Evolutionary conservation across 768 basidiomycete genomes (phyloP).

Genomic region (Psilocybe tampanensis): DNA sequence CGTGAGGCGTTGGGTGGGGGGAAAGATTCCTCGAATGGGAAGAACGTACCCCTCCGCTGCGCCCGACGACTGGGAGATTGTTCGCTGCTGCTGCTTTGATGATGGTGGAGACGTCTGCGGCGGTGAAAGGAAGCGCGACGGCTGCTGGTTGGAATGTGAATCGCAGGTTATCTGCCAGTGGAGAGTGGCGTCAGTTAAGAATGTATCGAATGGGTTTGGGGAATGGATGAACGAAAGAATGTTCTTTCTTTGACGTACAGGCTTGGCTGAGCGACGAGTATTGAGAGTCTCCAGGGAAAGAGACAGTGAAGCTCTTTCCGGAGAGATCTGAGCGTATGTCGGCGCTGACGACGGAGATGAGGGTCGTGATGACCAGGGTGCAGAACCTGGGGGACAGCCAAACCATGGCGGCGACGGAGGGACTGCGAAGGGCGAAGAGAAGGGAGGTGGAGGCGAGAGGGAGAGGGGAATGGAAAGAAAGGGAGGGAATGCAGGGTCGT

Average conservation of each 20-base stretch:
- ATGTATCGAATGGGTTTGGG: neutral
- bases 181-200: neutral
- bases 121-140: slow-evolving; percentile 26
- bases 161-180: slow-evolving; percentile 29
- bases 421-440: neutral
- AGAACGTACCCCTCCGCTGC: slow-evolving; percentile 36
- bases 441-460: neutral
- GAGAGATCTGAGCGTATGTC: slow-evolving; percentile 13
- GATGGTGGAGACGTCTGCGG: slow-evolving; percentile 26
- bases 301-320: slow-evolving; percentile 20
- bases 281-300: slow-evolving; percentile 17
- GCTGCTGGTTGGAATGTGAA: slow-evolving; percentile 29
- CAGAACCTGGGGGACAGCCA: neutral
- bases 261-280: slow-evolving; percentile 18
- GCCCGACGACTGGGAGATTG: slow-evolving; percentile 32
- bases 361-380: neutral
- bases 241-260: slow-evolving; percentile 20
- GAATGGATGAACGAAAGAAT: neutral
- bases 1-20: no score
- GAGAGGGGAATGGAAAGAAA: neutral
- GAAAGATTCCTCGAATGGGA: no score
- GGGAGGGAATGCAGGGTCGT: neutral
- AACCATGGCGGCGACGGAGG: neutral
- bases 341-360: neutral
- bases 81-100: slow-evolving; percentile 26